A percentile compares a stretch with the other conserved stretches of the same genome.
These are phyloP conservation scores for Corrigiola litoralis DNA, from an alignment of 179 eudicot species.

Conservation along the genomic window DNA sequence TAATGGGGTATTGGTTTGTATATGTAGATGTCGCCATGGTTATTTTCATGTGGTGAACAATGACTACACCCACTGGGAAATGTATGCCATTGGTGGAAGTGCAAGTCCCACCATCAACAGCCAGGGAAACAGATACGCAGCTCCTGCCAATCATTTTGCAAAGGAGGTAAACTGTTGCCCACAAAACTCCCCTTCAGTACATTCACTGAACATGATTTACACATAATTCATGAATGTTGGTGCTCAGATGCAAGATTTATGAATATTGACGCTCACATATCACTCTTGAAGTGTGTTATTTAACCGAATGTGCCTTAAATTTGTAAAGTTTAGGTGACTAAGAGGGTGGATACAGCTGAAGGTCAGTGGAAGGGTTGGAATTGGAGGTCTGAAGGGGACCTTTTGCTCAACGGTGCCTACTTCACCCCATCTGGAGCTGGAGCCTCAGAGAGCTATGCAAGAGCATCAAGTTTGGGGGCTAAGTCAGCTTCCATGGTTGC, in stretches of 20 bases:
- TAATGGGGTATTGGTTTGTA: not conserved
- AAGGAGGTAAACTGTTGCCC: conserved; percentile 28
- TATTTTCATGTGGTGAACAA: conserved; percentile 44
- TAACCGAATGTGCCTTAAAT: not conserved
- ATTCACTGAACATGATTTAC: not conserved
- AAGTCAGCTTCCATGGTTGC: conserved; percentile 37
- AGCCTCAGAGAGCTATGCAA: conserved; percentile 34
- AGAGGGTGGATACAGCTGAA: conserved; percentile 31
- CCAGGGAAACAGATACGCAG: conserved; percentile 40
- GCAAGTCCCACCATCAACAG: conserved; percentile 40
- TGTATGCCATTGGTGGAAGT: conserved; percentile 45
- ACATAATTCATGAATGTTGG: too few species aligned
- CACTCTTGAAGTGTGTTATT: not conserved
- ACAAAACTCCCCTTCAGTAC: not conserved
- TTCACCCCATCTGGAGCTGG: conserved; percentile 34
- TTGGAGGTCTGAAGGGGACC: conserved; percentile 39
- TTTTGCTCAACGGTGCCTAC: conserved; percentile 35
- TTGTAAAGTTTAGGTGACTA: conserved; percentile 27
- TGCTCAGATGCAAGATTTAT: too few species aligned
- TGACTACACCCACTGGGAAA: conserved; percentile 44
- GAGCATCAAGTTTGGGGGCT: conserved; percentile 35
- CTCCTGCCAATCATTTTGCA: conserved; percentile 27
- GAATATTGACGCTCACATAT: not conserved
- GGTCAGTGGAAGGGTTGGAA: conserved; percentile 35
- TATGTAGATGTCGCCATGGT: conserved; percentile 35